Percentiles rank a stretch among this genome's conserved stretches.
Conservation (phyloP, 176 grass and related monocot genomes). For the Bonia amplexicaulis region DNA sequence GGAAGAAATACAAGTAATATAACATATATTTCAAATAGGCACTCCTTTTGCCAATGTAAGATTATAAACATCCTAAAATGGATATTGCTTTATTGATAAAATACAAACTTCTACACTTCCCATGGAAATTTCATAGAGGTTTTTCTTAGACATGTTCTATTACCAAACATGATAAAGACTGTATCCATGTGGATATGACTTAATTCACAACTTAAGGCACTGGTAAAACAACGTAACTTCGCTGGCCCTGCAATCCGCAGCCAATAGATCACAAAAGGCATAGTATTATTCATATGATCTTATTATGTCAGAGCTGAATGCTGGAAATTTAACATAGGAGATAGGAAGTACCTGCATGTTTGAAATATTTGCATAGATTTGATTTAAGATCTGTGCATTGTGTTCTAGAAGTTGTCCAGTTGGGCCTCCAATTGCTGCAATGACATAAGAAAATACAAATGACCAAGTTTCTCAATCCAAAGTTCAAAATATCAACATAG, state of each 20-base stretch:
- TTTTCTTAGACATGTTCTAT: background rate
- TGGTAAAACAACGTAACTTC: background rate
- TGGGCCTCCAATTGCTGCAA: constrained; percentile 60
- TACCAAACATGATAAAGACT: background rate
- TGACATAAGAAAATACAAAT: constrained; percentile 1
- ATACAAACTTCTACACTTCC: background rate
- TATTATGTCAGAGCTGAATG: background rate
- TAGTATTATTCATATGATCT: background rate
- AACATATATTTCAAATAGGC: background rate
- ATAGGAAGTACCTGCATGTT: constrained; percentile 47
- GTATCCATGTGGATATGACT: background rate
- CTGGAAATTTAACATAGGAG: background rate
- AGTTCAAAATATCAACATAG: background rate
- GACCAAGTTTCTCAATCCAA: background rate
- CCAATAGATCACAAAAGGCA: background rate
- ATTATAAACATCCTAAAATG: background rate
- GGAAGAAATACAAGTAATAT: background rate
- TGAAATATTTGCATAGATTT: constrained; percentile 58
- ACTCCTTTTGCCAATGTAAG: background rate
- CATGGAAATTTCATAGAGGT: background rate
- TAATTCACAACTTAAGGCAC: background rate
- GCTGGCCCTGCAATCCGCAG: background rate
- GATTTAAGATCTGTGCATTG: constrained; percentile 50
- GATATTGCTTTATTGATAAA: background rate
- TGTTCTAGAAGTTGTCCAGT: constrained; percentile 61